Base-by-base conservation (phyloP, 192 early-diverging fungal species). In the Geranomyces michiganensis region DNA sequence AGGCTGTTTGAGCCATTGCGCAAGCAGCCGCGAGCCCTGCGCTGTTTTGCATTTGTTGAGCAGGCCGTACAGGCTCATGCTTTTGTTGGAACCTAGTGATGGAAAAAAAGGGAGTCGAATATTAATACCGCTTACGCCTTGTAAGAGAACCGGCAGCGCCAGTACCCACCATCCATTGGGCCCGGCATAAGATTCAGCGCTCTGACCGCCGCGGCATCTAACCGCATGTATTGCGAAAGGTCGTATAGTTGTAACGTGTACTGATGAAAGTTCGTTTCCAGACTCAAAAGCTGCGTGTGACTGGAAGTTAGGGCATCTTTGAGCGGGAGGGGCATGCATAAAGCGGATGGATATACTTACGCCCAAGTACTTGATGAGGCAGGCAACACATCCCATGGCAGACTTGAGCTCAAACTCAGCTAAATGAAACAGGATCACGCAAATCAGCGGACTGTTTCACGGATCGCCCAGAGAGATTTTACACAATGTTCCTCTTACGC, bases 1-100 rank as follows among this genome's bases (percentile, higher is more conserved):
- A 14, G 96, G 96, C 76, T 96, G 94, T 69, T 93, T 94, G 26
- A 98, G 81, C 93, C 94, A 98, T 68, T 94, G 92, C n/a, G 82
- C 88, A 45, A 98, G 77, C 67, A 96, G 76, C 1, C 96, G 77
- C 19, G 90, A 82, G 0, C 96, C 96, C 62, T 95, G 94, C 0
- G 91, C 73, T 6, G 96, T 98, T 62, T 92, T 92, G 84, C 93
- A 95, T 64, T 91, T 85, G 78, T 96, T 92, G 32, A 98, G 77
- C 33, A 97, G 79, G 0, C 94, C 93, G 62, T 87, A 92, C 31
- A 97, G 76, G 72, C 84, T 86, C 88, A 89, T 89, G 9, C 72
- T 85, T 55, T 89, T 90, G 47, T 81, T 87, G 1, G 84, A 75
- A 7, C 83, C 81, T 85, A 76, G n/a, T n/a, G n/a, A n/a, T n/a